phyloP scores from a whole-genome alignment of 2,329 filamentous ascomycete genomes.

The Corniculantispora saksenae region DNA sequence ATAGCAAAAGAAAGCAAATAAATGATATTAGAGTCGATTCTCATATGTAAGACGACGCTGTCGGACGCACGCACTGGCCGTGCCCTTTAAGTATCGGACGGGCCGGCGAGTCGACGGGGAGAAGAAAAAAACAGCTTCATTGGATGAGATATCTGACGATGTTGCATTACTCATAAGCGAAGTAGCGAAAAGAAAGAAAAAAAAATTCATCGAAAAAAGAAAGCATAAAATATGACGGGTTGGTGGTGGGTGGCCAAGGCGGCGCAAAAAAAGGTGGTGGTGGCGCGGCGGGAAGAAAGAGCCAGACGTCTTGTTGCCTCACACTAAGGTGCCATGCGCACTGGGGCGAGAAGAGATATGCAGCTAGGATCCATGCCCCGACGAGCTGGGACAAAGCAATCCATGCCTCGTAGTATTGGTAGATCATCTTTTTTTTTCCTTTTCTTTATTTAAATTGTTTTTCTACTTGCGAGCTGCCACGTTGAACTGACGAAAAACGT shows the following conservation, averaged over 20 bases:
- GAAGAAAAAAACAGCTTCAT: background rate
- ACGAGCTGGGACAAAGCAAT: constrained; percentile 4
- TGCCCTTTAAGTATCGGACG: background rate
- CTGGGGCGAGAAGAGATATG: background rate
- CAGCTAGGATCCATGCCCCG: background rate
- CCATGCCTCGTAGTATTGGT: background rate
- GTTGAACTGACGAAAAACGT: constrained; percentile 8
- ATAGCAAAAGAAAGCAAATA: constrained; percentile 10
- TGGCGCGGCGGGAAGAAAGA: background rate
- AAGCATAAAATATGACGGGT: background rate
- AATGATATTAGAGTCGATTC: background rate
- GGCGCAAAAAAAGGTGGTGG: background rate
- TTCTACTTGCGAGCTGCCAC: constrained; percentile 2
- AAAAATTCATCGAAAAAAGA: constrained; percentile 2
- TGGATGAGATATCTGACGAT: background rate
- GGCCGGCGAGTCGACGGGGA: background rate
- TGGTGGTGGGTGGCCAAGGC: background rate
- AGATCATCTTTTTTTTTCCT: background rate
- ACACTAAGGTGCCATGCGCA: constrained; percentile 4
- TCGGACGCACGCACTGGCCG: background rate
- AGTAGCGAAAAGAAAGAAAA: constrained; percentile 6
- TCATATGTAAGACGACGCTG: background rate
- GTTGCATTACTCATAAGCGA: background rate
- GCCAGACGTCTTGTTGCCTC: constrained; percentile 4
- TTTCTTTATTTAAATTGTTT: too few relatives aligned